Evolutionary conservation across 108 stramenopile species (phyloP).

Genomic region (Pseudonitzschia multistriata): DNA sequence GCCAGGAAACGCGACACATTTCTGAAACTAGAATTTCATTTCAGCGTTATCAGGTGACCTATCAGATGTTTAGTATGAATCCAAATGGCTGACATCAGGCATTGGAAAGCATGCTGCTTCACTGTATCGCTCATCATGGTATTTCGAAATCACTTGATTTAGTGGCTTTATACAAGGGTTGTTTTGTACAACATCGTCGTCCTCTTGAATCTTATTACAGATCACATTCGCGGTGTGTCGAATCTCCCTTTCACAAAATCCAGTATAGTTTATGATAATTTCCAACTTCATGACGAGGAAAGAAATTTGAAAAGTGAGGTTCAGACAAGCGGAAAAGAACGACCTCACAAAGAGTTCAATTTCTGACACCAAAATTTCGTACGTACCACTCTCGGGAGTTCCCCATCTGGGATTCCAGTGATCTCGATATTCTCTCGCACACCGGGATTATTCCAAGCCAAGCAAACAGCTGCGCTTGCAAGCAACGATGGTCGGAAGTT

Average conservation of each 20-base stretch:
- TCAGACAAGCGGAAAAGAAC: neutral
- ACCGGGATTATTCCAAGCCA: slow-evolving; percentile 69
- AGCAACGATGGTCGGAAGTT: slow-evolving; percentile 82
- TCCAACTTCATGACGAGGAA: slow-evolving; percentile 44
- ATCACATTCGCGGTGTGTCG: slow-evolving; percentile 29
- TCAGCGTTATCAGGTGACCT: too few species aligned
- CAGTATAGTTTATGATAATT: slow-evolving; percentile 46
- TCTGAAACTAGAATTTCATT: too few species aligned
- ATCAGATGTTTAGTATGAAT: neutral
- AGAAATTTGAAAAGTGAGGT: slow-evolving; percentile 6
- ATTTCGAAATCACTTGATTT: slow-evolving; percentile 69
- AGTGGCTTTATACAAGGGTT: slow-evolving; percentile 42
- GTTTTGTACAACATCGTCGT: neutral
- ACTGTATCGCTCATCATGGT: slow-evolving; percentile 45
- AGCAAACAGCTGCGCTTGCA: slow-evolving; percentile 83
- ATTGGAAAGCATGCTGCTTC: slow-evolving; percentile 41
- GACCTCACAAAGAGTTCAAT: neutral
- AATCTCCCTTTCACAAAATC: slow-evolving; percentile 34
- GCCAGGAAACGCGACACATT: too few species aligned
- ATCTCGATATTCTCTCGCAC: slow-evolving; percentile 6
- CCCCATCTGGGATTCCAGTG: neutral
- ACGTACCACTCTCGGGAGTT: slow-evolving; percentile 21
- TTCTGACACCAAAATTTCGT: neutral
- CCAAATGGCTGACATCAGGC: slow-evolving; percentile 22
- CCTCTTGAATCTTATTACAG: slow-evolving; percentile 10